Evolutionary conservation across 1,139 yeast species (phyloP).

Genomic region (Saccharomyces hybrid): DNA sequence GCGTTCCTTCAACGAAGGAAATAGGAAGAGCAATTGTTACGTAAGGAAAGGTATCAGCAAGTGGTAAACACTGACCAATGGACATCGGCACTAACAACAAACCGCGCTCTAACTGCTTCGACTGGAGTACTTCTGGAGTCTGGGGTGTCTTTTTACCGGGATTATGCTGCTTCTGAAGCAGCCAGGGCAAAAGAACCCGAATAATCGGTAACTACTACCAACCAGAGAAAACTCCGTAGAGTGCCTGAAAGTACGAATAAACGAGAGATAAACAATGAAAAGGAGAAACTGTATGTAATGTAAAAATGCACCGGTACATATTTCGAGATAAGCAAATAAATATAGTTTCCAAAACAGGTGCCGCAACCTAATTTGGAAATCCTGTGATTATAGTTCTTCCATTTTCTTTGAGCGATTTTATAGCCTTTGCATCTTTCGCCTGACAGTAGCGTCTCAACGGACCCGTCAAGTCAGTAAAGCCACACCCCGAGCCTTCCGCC

Average conservation of each 20-base stretch:
- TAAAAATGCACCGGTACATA: not conserved
- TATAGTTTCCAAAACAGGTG: not conserved
- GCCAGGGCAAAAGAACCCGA: not conserved
- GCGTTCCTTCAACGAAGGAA: not conserved
- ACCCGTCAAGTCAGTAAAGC: conserved; percentile 29
- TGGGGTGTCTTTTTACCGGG: not conserved
- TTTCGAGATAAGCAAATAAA: not conserved
- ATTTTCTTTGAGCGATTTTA: conserved; percentile 4
- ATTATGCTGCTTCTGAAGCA: not conserved
- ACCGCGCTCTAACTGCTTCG: not conserved
- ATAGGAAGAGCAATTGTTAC: not conserved
- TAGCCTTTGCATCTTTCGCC: conserved; percentile 5
- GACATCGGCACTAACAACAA: not conserved
- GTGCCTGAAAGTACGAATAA: not conserved
- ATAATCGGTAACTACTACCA: not conserved
- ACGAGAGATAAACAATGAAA: not conserved
- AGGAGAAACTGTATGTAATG: not conserved
- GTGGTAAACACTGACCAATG: not conserved
- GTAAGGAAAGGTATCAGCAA: not conserved
- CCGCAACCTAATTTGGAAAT: not conserved
- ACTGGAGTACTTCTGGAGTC: not conserved
- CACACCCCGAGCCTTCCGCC: conserved; percentile 37
- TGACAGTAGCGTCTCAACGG: conserved; percentile 24
- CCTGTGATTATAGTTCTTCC: conserved; percentile 12
- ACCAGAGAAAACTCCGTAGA: not conserved